Conservation (phyloP, 2,329 filamentous ascomycete species). For the Thielaviopsis euricoi region DNA sequence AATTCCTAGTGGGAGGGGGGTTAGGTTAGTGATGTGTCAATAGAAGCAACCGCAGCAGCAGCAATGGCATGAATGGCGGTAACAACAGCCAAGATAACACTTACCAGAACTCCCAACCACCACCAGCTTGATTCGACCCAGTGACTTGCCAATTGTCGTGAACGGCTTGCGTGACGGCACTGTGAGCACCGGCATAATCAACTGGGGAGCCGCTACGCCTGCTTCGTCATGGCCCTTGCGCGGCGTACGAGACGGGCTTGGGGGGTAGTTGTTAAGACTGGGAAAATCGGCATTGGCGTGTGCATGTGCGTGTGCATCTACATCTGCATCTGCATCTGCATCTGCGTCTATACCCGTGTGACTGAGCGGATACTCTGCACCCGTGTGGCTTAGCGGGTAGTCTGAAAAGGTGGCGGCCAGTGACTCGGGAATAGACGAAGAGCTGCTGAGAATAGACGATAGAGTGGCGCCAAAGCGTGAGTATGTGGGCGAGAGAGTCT, state of each 20-base stretch:
- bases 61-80: too few species aligned
- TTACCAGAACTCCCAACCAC: slow-evolving; percentile 64
- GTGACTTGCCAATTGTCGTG: slow-evolving; percentile 64
- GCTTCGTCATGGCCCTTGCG: not conserved
- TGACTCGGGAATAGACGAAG: slow-evolving; percentile 36
- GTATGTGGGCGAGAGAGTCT: slow-evolving; percentile 15
- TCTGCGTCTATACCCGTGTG: slow-evolving; percentile 14
- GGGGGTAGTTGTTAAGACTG: slow-evolving; percentile 15
- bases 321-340: too few species aligned
- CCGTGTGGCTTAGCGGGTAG: slow-evolving; percentile 10
- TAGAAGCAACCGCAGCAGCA: slow-evolving; percentile 4
- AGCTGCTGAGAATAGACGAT: slow-evolving; percentile 24
- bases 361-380: slow-evolving; percentile 17
- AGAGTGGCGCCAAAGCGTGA: slow-evolving; percentile 16
- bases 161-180: slow-evolving; percentile 85
- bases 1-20: slow-evolving; percentile 36
- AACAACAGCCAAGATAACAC: slow-evolving; percentile 3
- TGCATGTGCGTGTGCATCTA: too few species aligned
- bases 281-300: slow-evolving; percentile 16
- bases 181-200: slow-evolving; percentile 94
- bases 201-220: slow-evolving; percentile 33
- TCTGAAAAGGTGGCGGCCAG: slow-evolving; percentile 32
- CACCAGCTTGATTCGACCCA: slow-evolving; percentile 80
- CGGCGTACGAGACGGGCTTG: not conserved
- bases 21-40: not conserved